Evolutionary conservation across 805 yeast species (phyloP).

Genomic region (Candida sonorensis): DNA sequence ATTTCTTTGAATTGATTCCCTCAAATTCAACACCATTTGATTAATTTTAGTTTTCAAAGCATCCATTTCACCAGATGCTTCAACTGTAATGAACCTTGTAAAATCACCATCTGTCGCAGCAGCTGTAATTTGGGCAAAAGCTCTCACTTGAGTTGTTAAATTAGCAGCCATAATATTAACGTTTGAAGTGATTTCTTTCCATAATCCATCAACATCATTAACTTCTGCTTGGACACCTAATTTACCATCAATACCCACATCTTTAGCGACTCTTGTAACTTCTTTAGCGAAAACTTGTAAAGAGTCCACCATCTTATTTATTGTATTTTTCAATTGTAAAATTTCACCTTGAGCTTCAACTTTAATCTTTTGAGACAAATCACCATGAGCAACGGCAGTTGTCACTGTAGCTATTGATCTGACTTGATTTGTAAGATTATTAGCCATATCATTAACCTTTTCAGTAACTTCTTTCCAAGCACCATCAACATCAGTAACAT

Average conservation of each 20-base stretch:
- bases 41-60: conserved; percentile 57
- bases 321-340: conserved; percentile 75
- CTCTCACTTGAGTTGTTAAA: conserved; percentile 86
- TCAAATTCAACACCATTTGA: conserved; percentile 78
- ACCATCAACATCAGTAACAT: conserved; percentile 78
- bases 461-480: conserved; percentile 89
- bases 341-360: conserved; percentile 91
- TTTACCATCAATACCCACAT: conserved; percentile 91
- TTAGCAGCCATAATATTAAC: conserved; percentile 94
- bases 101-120: conserved; percentile 94
- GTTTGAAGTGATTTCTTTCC: conserved; percentile 89
- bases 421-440: conserved; percentile 80
- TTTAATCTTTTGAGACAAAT: conserved; percentile 74
- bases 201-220: conserved; percentile 81
- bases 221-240: conserved; percentile 91
- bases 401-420: conserved; percentile 86
- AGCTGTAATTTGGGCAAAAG: conserved; percentile 88
- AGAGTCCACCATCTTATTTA: conserved; percentile 90
- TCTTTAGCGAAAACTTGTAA: conserved; percentile 82
- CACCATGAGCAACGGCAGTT: conserved; percentile 89
- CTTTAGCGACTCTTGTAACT: conserved; percentile 85
- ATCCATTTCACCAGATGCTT: conserved; percentile 88
- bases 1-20: conserved; percentile 86
- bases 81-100: conserved; percentile 84
- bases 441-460: conserved; percentile 83